Percentiles rank a stretch among this genome's conserved stretches.
phyloP scores from a whole-genome alignment of 257 asterid genomes.

The Plantago major region DNA sequence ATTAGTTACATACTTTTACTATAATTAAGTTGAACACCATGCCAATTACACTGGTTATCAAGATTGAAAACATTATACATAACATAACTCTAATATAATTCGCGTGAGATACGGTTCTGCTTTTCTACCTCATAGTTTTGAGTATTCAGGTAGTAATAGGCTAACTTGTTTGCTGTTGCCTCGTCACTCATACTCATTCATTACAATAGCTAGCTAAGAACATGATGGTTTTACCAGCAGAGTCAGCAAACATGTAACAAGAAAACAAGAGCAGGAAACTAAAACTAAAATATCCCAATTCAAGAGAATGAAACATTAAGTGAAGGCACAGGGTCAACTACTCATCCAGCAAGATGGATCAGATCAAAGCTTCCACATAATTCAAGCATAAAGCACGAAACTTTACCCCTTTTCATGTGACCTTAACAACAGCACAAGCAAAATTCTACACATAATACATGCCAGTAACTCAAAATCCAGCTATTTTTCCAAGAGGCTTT shows the following conservation, averaged over 20 bases:
- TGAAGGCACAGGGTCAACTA: constrained; percentile 21
- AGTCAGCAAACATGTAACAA: constrained; percentile 13
- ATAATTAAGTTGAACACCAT: no score
- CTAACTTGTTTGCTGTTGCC: not conserved
- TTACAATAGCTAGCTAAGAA: not conserved
- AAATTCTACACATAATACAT: no score
- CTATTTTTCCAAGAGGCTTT: no score
- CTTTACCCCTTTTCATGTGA: constrained; percentile 11
- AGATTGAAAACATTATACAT: no score
- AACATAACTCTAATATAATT: no score
- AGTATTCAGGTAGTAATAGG: no score
- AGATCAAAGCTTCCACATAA: no score
- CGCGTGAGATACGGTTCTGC: no score
- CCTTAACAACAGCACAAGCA: not conserved
- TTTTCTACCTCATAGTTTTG: no score
- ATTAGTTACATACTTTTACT: no score
- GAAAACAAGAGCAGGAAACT: constrained; percentile 9
- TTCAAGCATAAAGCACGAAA: constrained; percentile 14
- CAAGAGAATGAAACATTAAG: constrained; percentile 12
- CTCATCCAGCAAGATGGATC: not conserved
- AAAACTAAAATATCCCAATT: not conserved
- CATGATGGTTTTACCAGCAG: constrained; percentile 12
- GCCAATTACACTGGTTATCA: no score
- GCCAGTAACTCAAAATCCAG: no score
- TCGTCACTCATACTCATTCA: constrained; percentile 1